These are phyloP conservation scores for Paramecium octaurelia DNA, from an alignment of 73 alveolate species.

Conservation along the genomic window DNA sequence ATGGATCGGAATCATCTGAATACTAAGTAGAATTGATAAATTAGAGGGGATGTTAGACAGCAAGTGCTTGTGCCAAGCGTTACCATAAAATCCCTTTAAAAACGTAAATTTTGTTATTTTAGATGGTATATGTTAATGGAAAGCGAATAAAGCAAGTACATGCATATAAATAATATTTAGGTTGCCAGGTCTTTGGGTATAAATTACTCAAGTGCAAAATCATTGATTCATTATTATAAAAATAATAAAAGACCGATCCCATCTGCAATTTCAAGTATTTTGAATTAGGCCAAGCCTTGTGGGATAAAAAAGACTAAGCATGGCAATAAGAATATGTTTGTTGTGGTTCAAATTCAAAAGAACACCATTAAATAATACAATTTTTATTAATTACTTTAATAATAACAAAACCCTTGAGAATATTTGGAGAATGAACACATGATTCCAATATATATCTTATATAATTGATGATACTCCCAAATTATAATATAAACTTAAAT, in stretches of 20 bases:
- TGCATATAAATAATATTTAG: neutral
- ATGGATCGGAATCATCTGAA: neutral
- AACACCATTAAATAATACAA: neutral
- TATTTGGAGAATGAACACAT: neutral
- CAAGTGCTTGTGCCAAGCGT: neutral
- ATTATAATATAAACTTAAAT: no score
- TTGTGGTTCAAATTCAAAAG: neutral
- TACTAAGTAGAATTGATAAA: neutral
- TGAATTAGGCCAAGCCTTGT: neutral
- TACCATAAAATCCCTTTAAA: neutral
- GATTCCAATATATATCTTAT: neutral
- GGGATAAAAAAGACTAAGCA: neutral
- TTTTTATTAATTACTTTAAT: neutral
- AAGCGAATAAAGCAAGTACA: neutral
- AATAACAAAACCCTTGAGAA: neutral
- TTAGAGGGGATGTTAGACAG: neutral
- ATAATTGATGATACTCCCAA: no score
- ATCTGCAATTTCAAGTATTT: neutral
- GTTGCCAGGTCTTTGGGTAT: neutral
- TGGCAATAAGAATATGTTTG: neutral
- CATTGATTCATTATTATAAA: constrained; percentile 20
- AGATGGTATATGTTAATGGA: neutral
- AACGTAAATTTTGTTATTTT: neutral
- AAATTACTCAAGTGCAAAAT: constrained; percentile 27
- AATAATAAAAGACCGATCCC: constrained; percentile 20